Evolutionary conservation across 2,329 filamentous ascomycete genomes (phyloP).

Genomic region (Madurella fahalii): DNA sequence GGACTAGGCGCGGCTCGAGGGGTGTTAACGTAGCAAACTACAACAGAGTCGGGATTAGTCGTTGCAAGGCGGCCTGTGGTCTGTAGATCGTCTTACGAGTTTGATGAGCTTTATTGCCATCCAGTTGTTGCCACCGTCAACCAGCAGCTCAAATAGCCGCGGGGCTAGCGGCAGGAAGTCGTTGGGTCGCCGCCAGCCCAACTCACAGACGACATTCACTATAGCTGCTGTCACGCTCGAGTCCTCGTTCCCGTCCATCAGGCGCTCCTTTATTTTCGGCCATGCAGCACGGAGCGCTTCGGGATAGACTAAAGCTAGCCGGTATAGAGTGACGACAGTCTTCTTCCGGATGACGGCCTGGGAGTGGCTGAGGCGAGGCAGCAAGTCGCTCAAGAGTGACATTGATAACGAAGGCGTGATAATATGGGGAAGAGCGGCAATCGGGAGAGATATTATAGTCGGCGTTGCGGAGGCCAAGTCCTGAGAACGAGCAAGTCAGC

Average conservation of each 20-base stretch:
- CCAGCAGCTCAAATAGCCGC: conserved; percentile 84
- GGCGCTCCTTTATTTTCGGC: conserved; percentile 93
- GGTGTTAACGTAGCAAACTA: conserved; percentile 94
- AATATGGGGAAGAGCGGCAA: conserved; percentile 87
- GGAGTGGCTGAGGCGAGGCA: conserved; percentile 83
- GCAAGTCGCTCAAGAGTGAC: conserved; percentile 78
- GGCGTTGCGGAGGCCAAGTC: conserved; percentile 70
- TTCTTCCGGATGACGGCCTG: conserved; percentile 88
- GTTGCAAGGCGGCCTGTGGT: too few relatives aligned
- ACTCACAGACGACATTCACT: conserved; percentile 92
- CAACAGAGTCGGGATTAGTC: conserved; percentile 21
- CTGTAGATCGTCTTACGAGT: conserved; percentile 50
- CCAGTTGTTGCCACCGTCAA: conserved; percentile 95
- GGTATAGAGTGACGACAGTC: conserved; percentile 89
- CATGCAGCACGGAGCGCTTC: conserved; percentile 88
- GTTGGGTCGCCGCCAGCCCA: conserved; percentile 88
- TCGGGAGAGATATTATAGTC: conserved; percentile 77
- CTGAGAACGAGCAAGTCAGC: conserved; percentile 34
- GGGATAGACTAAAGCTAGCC: conserved; percentile 91
- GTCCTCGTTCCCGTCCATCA: conserved; percentile 88
- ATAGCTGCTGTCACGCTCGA: conserved; percentile 92
- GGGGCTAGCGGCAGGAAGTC: conserved; percentile 93
- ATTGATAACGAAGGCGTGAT: conserved; percentile 90
- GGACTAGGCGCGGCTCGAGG: conserved; percentile 83
- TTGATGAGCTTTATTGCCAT: conserved; percentile 99